These are phyloP conservation scores for Sarocladium oryzae DNA, from an alignment of 2,329 filamentous ascomycete species.

Conservation along the genomic window DNA sequence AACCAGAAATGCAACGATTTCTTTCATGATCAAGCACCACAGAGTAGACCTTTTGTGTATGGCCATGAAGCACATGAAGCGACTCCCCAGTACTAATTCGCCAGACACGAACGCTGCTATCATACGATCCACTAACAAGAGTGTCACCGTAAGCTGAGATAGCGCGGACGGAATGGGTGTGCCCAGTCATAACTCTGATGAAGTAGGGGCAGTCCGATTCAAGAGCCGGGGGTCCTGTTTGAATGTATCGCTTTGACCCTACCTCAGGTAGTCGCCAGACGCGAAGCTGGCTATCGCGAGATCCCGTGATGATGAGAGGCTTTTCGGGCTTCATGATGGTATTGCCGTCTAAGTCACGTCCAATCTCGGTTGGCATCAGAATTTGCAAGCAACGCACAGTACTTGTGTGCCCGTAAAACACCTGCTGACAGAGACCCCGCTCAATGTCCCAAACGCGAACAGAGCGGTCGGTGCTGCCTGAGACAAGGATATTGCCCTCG, in stretches of 20 bases:
- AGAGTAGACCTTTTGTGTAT: constrained; percentile 91
- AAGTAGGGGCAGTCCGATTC: constrained; percentile 89
- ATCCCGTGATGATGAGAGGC: constrained; percentile 94
- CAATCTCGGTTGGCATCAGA: constrained; percentile 75
- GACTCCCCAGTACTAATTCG: constrained; percentile 92
- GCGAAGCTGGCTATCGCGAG: constrained; percentile 84
- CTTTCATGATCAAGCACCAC: constrained; percentile 89
- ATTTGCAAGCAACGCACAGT: constrained; percentile 96
- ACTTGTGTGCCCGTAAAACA: constrained; percentile 96
- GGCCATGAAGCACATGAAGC: constrained; percentile 76
- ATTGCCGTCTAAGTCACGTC: constrained; percentile 62
- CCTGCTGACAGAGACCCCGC: constrained; percentile 82
- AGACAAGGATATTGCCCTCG: constrained; percentile 89
- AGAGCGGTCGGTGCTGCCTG: constrained; percentile 90
- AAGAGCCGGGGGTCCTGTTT: constrained; percentile 67
- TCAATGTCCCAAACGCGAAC: constrained; percentile 99
- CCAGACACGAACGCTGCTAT: constrained; percentile 93
- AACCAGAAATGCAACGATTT: constrained; percentile 93
- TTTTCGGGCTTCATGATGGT: constrained; percentile 87
- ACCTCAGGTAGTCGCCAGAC: constrained; percentile 90
- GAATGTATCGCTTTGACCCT: constrained; percentile 70
- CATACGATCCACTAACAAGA: constrained; percentile 95
- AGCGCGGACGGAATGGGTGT: constrained; percentile 88
- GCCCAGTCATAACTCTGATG: constrained; percentile 76
- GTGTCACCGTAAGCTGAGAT: constrained; percentile 94